Conservation (phyloP, 805 yeast species). For the Saccharomycopsis capsularis region DNA sequence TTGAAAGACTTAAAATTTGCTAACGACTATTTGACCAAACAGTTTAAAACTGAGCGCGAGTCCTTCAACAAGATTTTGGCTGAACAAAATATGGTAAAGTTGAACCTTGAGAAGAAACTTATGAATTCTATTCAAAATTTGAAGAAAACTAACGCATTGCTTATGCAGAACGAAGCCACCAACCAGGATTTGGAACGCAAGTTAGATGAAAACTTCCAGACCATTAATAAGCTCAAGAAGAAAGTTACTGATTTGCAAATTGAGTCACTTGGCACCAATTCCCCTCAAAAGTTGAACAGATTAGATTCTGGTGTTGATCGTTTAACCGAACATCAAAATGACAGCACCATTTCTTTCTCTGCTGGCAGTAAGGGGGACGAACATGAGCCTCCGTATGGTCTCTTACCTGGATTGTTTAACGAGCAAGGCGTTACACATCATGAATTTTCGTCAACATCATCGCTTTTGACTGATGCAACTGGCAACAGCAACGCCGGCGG, state of each 20-base stretch:
- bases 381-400: not conserved
- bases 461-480: not conserved
- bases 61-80: conserved; percentile 35
- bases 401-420: no score
- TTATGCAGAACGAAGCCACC: conserved; percentile 15
- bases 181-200: conserved; percentile 16
- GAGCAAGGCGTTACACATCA: not conserved
- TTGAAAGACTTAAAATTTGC: conserved; percentile 39
- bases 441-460: not conserved
- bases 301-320: not conserved
- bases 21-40: conserved; percentile 40
- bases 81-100: conserved; percentile 35
- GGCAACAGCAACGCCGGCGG: not conserved
- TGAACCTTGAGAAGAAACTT: conserved; percentile 33
- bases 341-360: not conserved
- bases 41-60: conserved; percentile 39
- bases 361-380: not conserved
- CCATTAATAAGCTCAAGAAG: conserved; percentile 34
- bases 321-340: not conserved
- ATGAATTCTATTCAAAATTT: conserved; percentile 17
- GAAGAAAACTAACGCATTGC: conserved; percentile 18
- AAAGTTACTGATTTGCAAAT: conserved; percentile 33
- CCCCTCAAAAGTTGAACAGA: not conserved
- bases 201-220: conserved; percentile 31
- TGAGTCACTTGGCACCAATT: conserved; percentile 31